Base-by-base conservation (phyloP, 1,284 basidiomycete genomes). In the Fomitopsis pinicola region DNA sequence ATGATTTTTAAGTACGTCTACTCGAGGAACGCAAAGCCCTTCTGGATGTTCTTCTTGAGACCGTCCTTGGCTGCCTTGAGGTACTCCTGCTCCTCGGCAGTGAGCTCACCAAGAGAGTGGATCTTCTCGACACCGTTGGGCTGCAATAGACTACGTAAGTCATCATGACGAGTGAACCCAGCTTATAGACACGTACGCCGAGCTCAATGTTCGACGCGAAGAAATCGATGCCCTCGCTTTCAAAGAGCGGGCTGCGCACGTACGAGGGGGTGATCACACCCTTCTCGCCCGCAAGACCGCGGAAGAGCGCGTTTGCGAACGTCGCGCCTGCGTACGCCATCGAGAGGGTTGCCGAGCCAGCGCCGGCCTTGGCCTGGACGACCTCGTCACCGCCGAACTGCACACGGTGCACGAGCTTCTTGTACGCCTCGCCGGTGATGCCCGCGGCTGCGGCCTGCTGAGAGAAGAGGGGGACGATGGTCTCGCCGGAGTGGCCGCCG, bases 381-480 rank as follows among this genome's bases (percentile, higher is more conserved):
- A 95, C 93, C 80, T 95, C 92, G 74, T 95, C 94, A 73, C 94
- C 94, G 69, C 97, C 97, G 72, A 94, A 98, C 78, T 98, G 97
- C 74, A 98, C 97, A 68, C 95, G 89, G 68, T 95, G 82, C 61
- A 95, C 81, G 61, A 97, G 82, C 28, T 82, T 79, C 57, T 87
- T 84, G 74, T 89, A 87, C 38, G 72, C 78, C 72, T 91, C 90
- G 60, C 88, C 93, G 33, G 81, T 81, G 68, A 91, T 74, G 44
- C 67, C 73, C 79, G 90, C 88, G 71, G 90, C 89, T 64, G 80
- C 72, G 28, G 75, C 60, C 53, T 83, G 82, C 80, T 98, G 97
- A 50, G 92, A 94, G 71, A 99, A 87, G 55, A 99, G 83, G 48
- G 97, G 97, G 28, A 99, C 91, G 73, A 99, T 99, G 63, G 97